Conservation (phyloP, 495 filamentous ascomycete genomes). For the Talaromyces borbonicus region DNA sequence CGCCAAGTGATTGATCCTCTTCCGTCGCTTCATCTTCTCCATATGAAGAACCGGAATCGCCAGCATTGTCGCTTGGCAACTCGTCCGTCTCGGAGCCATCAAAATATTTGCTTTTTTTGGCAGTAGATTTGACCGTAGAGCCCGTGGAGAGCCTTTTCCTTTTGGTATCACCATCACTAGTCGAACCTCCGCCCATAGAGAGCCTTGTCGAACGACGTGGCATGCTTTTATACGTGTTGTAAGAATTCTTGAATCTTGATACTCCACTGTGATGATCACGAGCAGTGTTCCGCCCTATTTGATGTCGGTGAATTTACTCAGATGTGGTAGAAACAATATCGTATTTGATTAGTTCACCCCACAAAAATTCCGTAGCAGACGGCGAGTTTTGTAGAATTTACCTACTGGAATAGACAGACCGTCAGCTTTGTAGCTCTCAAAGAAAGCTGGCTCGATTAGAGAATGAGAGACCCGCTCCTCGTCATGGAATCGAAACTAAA, state of each 20-base stretch:
- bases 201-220: constrained; percentile 33
- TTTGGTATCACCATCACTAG: constrained; percentile 23
- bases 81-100: constrained; percentile 23
- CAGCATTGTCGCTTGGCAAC: constrained; percentile 16
- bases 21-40: constrained; percentile 13
- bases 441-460: no score
- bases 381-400: no score
- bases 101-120: constrained; percentile 52
- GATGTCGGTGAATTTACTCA: neutral
- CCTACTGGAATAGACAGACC: no score
- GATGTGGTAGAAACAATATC: no score
- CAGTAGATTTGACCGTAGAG: constrained; percentile 31
- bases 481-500: no score
- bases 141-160: constrained; percentile 10
- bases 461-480: no score
- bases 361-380: no score
- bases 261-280: neutral
- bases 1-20: constrained; percentile 17
- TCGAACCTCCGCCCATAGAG: constrained; percentile 25
- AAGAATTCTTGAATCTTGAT: neutral
- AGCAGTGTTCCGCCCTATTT: no score
- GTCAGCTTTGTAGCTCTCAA: no score
- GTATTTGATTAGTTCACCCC: no score
- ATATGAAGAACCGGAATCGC: constrained; percentile 20
- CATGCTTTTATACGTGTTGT: constrained; percentile 16